Percentiles rank a stretch among this genome's conserved stretches.
phyloP scores from a whole-genome alignment of 1,284 basidiomycete genomes.

The Ceratobasidium sp. region DNA sequence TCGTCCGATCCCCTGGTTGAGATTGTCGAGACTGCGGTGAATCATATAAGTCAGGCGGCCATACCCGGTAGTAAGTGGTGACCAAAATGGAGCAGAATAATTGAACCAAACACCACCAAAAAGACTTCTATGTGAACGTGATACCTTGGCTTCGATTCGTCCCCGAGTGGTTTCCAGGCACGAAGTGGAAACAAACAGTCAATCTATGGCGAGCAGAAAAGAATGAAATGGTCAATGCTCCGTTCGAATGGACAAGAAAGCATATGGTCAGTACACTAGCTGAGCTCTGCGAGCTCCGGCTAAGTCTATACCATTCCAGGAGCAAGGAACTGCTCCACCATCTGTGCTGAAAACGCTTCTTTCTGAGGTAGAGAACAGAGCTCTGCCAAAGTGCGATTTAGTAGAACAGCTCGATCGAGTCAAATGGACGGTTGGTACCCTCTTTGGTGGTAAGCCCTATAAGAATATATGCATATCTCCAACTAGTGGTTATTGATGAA shows the following conservation, averaged over 20 bases:
- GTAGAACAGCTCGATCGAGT: background rate
- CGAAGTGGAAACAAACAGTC: slow-evolving; percentile 20
- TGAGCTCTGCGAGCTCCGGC: background rate
- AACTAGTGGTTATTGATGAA: background rate
- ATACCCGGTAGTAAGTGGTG: slow-evolving; percentile 1
- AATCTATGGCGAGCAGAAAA: slow-evolving; percentile 17
- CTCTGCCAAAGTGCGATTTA: background rate
- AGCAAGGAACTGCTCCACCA: background rate
- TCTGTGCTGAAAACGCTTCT: slow-evolving; percentile 7
- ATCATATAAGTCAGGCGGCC: background rate
- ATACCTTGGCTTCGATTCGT: slow-evolving; percentile 34
- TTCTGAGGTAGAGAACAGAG: background rate
- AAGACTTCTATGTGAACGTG: slow-evolving; percentile 28
- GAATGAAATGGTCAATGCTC: slow-evolving; percentile 23
- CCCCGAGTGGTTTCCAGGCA: slow-evolving; percentile 39
- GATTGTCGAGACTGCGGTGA: slow-evolving; percentile 12
- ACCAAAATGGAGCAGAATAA: too few species aligned
- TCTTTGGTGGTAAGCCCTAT: slow-evolving; percentile 7
- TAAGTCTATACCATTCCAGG: background rate
- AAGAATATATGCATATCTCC: background rate
- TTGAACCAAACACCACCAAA: background rate
- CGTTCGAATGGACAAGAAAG: slow-evolving; percentile 22
- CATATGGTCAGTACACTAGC: slow-evolving; percentile 1
- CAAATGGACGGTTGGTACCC: slow-evolving; percentile 18
- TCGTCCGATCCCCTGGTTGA: slow-evolving; percentile 25